Conservation (phyloP, 345 rosid species). For the Mallotus nudiflorus region DNA sequence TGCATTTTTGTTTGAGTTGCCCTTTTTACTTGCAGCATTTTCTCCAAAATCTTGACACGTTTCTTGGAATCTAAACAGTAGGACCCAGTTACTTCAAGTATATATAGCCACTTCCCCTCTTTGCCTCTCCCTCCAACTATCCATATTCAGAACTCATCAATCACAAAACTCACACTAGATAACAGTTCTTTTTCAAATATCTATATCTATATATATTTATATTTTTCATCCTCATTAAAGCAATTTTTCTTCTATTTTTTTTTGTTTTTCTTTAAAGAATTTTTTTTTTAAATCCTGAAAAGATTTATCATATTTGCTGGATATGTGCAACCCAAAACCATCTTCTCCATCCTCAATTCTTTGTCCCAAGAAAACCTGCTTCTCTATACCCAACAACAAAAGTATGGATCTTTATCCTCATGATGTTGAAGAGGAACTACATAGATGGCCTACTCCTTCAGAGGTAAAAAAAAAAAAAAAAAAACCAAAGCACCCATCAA, state of each 20-base stretch:
- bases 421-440: conserved; percentile 38
- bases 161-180: neutral
- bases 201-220: too few relatives aligned
- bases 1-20: conserved; percentile 12
- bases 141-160: neutral
- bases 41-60: conserved; percentile 35
- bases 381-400: conserved; percentile 44
- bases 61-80: conserved; percentile 4
- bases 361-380: conserved; percentile 42
- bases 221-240: neutral
- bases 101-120: conserved; percentile 37
- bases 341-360: conserved; percentile 55
- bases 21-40: conserved; percentile 2
- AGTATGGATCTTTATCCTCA: conserved; percentile 32
- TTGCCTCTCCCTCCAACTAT: neutral
- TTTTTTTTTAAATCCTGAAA: neutral
- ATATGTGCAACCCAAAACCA: conserved; percentile 65
- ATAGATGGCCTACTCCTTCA: conserved; percentile 77
- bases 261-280: neutral
- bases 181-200: too few relatives aligned
- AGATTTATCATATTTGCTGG: neutral
- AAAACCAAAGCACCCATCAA: too few relatives aligned
- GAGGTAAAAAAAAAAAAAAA: conserved; percentile 49
- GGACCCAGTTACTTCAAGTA: conserved; percentile 38
- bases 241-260: neutral